These are phyloP conservation scores for Pisolithus albus DNA, from an alignment of 768 basidiomycete genomes.

Conservation along the genomic window DNA sequence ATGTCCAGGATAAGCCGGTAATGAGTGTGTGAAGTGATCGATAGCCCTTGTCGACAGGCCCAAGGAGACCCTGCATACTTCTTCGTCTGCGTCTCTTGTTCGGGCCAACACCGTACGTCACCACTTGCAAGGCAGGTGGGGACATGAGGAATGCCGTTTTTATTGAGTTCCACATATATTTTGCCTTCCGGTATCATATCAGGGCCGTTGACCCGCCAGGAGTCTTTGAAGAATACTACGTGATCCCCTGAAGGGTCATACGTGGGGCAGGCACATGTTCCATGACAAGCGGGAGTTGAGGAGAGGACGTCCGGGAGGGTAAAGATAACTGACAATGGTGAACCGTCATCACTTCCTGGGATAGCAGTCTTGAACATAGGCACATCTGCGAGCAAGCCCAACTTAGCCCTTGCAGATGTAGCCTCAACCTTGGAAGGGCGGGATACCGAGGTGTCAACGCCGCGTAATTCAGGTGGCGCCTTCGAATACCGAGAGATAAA, in stretches of 20 bases:
- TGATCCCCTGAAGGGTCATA: background rate
- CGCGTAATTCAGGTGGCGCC: constrained; percentile 8
- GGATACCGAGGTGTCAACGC: constrained; percentile 15
- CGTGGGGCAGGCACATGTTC: background rate
- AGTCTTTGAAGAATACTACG: too few species aligned
- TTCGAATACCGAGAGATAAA: constrained; percentile 24
- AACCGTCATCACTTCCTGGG: background rate
- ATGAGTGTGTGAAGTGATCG: constrained; percentile 1
- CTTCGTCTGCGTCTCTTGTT: background rate
- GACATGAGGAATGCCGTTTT: background rate
- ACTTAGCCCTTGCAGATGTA: background rate
- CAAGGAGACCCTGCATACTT: background rate
- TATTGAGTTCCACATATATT: background rate
- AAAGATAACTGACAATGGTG: background rate
- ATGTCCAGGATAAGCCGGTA: constrained; percentile 2
- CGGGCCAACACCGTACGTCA: background rate
- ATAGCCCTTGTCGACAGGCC: background rate
- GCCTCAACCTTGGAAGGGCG: background rate
- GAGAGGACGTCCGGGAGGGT: background rate
- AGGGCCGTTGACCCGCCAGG: too few species aligned
- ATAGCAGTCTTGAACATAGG: background rate
- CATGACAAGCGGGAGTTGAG: background rate
- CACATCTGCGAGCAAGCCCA: background rate
- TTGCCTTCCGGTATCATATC: background rate
- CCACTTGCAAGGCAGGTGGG: background rate